phyloP scores from a whole-genome alignment of 129 eudicot species.

The Flaveria bidentis region DNA sequence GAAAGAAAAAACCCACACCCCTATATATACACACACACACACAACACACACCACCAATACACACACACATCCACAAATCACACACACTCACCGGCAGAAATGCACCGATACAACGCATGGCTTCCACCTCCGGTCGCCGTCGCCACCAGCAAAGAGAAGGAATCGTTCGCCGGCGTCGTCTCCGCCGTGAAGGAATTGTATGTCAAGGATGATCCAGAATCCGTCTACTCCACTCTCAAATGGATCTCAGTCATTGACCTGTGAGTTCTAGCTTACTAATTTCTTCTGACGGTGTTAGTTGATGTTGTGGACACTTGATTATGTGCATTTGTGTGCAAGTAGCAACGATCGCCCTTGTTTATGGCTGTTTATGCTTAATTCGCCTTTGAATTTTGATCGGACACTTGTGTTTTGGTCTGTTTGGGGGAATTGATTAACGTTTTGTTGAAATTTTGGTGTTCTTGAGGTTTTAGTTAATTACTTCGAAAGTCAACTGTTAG shows the following conservation, averaged over 20 bases:
- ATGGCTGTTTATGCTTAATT: neutral
- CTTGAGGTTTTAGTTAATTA: constrained; percentile 4
- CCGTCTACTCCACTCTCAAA: constrained; percentile 88
- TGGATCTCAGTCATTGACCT: constrained; percentile 89
- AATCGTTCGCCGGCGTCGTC: constrained; percentile 72
- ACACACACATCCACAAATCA: neutral
- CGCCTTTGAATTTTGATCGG: constrained; percentile 2
- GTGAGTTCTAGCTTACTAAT: constrained; percentile 40
- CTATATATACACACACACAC: constrained; percentile 9
- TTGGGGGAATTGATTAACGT: constrained; percentile 11
- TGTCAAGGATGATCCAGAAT: constrained; percentile 66
- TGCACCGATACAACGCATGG: constrained; percentile 98
- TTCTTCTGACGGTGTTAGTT: neutral
- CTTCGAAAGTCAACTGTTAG: constrained; percentile 12
- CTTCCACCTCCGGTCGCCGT: constrained; percentile 90
- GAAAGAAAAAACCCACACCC: constrained; percentile 31
- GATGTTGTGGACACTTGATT: neutral
- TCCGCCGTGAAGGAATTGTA: constrained; percentile 63
- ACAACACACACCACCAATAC: neutral
- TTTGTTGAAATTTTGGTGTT: constrained; percentile 9
- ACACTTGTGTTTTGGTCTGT: neutral
- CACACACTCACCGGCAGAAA: constrained; percentile 29
- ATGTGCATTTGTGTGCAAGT: constrained; percentile 16
- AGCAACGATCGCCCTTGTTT: constrained; percentile 20
- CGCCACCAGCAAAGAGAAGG: constrained; percentile 73